Conservation (phyloP, 176 grass and related monocot genomes). For the Cymbopogon citratus region DNA sequence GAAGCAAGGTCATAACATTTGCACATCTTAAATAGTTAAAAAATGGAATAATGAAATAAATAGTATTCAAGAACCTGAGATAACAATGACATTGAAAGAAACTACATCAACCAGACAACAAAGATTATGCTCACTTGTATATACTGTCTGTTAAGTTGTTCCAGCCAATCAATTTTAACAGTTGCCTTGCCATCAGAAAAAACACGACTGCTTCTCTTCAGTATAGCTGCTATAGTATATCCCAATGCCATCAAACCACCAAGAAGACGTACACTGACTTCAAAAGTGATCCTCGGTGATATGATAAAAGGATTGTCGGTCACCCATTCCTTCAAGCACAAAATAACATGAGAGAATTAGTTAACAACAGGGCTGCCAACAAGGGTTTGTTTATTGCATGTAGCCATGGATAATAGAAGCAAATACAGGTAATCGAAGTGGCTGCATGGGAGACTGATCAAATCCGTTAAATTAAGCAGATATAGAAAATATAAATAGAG, state of each 20-base stretch:
- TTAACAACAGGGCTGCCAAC: not conserved
- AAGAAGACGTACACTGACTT: slow-evolving; percentile 98
- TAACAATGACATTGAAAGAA: slow-evolving; percentile 7
- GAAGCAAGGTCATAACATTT: not conserved
- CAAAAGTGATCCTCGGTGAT: slow-evolving; percentile 98
- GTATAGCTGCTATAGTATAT: slow-evolving; percentile 92
- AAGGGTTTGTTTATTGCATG: not conserved
- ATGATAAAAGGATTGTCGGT: slow-evolving; percentile 95
- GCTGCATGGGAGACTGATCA: not conserved
- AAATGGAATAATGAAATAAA: not conserved
- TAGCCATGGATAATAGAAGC: not conserved
- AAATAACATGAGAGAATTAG: slow-evolving; percentile 11
- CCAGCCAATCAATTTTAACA: slow-evolving; percentile 97
- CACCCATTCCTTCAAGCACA: slow-evolving; percentile 77
- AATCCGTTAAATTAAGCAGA: not conserved
- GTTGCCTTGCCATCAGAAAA: slow-evolving; percentile 80
- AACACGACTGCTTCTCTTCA: slow-evolving; percentile 83
- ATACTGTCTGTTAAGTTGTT: slow-evolving; percentile 75
- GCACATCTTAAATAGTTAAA: not conserved
- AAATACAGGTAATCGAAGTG: not conserved
- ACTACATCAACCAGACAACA: slow-evolving; percentile 4
- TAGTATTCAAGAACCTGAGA: not conserved
- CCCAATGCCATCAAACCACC: slow-evolving; percentile 96
- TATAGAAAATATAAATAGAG: not conserved
- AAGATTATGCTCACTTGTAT: slow-evolving; percentile 61